Conservation (phyloP, 257 asterid species). For the Lantana camara region DNA sequence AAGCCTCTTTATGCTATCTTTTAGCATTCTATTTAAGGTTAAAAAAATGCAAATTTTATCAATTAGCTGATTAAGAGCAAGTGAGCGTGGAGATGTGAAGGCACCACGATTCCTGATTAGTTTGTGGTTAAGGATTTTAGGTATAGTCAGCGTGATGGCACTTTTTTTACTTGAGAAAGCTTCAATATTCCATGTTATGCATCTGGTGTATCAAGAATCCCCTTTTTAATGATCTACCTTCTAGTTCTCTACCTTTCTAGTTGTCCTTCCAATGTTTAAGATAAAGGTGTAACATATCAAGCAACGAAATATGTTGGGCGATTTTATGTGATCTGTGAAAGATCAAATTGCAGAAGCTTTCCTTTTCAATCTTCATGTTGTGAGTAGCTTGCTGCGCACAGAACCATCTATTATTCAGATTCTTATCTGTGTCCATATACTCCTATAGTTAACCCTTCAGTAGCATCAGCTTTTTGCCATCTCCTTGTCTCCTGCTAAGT, state of each 20-base stretch:
- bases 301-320: too few relatives aligned
- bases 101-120: neutral
- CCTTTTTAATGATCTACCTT: neutral
- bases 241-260: neutral
- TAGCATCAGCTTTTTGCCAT: neutral
- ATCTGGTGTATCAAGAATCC: neutral
- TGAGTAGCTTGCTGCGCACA: too few relatives aligned
- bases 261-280: neutral
- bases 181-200: neutral
- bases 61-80: neutral
- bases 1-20: slow-evolving; percentile 3
- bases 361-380: neutral
- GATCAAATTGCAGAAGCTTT: neutral
- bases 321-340: neutral
- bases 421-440: neutral
- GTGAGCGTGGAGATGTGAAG: neutral
- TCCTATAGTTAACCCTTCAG: neutral
- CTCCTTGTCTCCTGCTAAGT: neutral
- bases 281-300: neutral
- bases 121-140: neutral
- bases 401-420: neutral
- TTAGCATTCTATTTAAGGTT: slow-evolving; percentile 9
- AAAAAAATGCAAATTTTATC: neutral
- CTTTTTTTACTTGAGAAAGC: neutral
- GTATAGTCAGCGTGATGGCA: neutral